phyloP scores from a whole-genome alignment of 2,329 filamentous ascomycete species.

The Sclerotinia spermophila region DNA sequence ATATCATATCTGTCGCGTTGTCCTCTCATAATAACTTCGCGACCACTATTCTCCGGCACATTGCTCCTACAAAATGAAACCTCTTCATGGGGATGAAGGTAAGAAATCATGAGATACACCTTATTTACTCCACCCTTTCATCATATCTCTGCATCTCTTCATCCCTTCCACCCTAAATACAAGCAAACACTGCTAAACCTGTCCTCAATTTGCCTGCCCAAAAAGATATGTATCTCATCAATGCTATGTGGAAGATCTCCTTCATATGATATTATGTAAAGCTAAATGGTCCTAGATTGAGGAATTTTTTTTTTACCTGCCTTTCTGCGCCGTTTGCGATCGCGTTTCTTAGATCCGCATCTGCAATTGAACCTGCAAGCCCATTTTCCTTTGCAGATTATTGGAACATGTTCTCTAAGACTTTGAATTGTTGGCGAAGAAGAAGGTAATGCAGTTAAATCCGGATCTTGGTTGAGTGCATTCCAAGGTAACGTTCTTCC shows the following conservation, averaged over 20 bases:
- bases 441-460: background rate
- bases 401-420: background rate
- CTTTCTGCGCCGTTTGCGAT: no score
- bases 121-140: background rate
- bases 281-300: no score
- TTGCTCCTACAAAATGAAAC: background rate
- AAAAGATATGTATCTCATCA: background rate
- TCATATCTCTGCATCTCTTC: background rate
- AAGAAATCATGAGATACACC: fast-evolving
- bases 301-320: no score
- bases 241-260: background rate
- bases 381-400: background rate
- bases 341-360: background rate
- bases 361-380: background rate
- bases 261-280: background rate
- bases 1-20: background rate
- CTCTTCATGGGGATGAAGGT: fast-evolving
- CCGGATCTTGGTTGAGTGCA: background rate
- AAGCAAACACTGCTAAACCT: background rate
- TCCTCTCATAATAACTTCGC: background rate
- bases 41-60: background rate
- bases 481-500: background rate
- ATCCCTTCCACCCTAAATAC: no score
- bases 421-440: background rate
- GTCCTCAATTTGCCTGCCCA: fast-evolving